These are phyloP conservation scores for Penicillium crustosum DNA, from an alignment of 2,329 filamentous ascomycete species.

Conservation along the genomic window DNA sequence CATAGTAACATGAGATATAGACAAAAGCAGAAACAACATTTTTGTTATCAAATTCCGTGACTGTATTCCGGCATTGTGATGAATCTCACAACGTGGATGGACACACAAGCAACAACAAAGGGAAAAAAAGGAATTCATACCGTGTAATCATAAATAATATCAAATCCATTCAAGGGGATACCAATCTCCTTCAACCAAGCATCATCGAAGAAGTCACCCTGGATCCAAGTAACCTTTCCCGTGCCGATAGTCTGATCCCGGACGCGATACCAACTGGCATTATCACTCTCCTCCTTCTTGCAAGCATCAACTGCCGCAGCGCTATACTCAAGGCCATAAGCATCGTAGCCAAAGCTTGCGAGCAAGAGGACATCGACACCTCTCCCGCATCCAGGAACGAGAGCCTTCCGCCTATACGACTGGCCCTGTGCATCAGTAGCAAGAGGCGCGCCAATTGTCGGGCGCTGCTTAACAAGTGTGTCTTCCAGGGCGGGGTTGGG, in stretches of 20 bases:
- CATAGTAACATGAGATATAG: background rate
- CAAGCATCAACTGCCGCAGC: constrained; percentile 47
- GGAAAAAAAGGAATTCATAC: constrained; percentile 38
- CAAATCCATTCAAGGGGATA: constrained; percentile 38
- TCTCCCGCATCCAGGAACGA: constrained; percentile 79
- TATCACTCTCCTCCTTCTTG: constrained; percentile 36
- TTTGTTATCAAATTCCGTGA: background rate
- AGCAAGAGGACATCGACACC: constrained; percentile 80
- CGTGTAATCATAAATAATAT: constrained; percentile 63
- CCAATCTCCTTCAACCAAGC: constrained; percentile 42
- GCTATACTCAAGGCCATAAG: constrained; percentile 70
- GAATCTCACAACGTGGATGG: background rate
- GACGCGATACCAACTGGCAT: constrained; percentile 37
- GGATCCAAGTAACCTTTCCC: constrained; percentile 43
- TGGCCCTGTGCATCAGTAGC: constrained; percentile 22
- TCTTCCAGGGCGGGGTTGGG: constrained; percentile 62
- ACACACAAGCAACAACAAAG: background rate
- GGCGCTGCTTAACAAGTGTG: constrained; percentile 43
- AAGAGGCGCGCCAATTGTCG: constrained; percentile 40
- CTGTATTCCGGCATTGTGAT: background rate
- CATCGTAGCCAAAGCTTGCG: constrained; percentile 72
- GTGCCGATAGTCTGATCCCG: constrained; percentile 37
- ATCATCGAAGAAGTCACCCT: constrained; percentile 48
- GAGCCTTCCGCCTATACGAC: constrained; percentile 53
- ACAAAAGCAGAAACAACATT: background rate